phyloP scores from a whole-genome alignment of 495 filamentous ascomycete genomes.

The Aspergillus homomorphus region DNA sequence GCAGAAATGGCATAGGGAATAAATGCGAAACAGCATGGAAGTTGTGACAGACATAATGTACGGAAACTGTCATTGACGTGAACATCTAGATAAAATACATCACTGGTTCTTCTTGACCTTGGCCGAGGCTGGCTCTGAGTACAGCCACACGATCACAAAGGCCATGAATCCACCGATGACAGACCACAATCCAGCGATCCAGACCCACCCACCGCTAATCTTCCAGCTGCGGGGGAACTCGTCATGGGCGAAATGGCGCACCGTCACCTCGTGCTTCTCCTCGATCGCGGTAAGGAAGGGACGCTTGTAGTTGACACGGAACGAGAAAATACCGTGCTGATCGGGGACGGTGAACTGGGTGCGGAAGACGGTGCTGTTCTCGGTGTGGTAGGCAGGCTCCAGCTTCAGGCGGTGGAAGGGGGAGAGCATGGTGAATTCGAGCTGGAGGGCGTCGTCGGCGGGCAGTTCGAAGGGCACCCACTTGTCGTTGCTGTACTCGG shows the following conservation, averaged over 20 bases:
- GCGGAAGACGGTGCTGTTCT: conserved; percentile 70
- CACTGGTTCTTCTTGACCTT: conserved; percentile 70
- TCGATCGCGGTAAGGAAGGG: conserved; percentile 87
- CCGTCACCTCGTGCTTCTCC: conserved; percentile 91
- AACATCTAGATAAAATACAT: conserved; percentile 24
- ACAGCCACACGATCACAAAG: conserved; percentile 89
- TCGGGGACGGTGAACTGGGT: conserved; percentile 79
- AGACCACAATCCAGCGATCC: conserved; percentile 84
- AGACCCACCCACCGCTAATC: conserved; percentile 90
- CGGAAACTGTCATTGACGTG: conserved; percentile 16
- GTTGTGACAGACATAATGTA: neutral
- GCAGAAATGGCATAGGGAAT: neutral
- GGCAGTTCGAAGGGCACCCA: conserved; percentile 73
- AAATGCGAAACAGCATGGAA: conserved; percentile 7
- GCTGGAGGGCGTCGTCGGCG: conserved; percentile 69
- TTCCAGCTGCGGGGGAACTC: conserved; percentile 90
- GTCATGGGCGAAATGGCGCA: conserved; percentile 93
- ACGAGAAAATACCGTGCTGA: conserved; percentile 97
- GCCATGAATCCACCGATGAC: conserved; percentile 80
- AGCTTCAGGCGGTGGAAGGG: conserved; percentile 93
- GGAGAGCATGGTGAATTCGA: conserved; percentile 98
- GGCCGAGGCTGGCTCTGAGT: conserved; percentile 59
- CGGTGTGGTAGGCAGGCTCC: conserved; percentile 50
- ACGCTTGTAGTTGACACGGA: conserved; percentile 92
- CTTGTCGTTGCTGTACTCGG: conserved; percentile 70